Conservation (phyloP, 1,284 basidiomycete genomes). For the Sporisorium exsertum region DNA sequence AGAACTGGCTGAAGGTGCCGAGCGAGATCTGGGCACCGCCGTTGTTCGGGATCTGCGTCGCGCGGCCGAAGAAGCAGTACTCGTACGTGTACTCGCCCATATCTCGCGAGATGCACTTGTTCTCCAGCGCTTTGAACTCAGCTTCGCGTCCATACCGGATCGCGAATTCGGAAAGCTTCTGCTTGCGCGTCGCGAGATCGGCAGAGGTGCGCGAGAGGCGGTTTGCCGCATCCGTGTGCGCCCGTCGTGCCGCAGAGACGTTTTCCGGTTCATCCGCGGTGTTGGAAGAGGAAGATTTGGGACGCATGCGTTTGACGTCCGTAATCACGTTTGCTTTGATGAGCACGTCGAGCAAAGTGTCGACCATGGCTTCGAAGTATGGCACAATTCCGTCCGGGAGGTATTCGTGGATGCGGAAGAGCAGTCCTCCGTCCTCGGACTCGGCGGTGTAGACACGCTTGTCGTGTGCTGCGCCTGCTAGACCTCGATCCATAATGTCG, state of each 20-base stretch:
- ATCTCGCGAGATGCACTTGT: slow-evolving; percentile 81
- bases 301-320: slow-evolving; percentile 49
- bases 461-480: slow-evolving; percentile 20
- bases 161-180: slow-evolving; percentile 73
- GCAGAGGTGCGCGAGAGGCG: slow-evolving; percentile 72
- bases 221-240: slow-evolving; percentile 70
- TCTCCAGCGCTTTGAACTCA: slow-evolving; percentile 95
- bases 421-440: slow-evolving; percentile 32
- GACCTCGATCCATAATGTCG: slow-evolving; percentile 69
- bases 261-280: slow-evolving; percentile 49
- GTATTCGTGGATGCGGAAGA: slow-evolving; percentile 85
- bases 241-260: slow-evolving; percentile 73
- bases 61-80: slow-evolving; percentile 90
- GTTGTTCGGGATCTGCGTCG: slow-evolving; percentile 87
- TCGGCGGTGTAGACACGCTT: slow-evolving; percentile 17
- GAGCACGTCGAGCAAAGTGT: slow-evolving; percentile 77
- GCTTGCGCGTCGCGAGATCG: slow-evolving; percentile 72
- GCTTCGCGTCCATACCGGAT: slow-evolving; percentile 82
- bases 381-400: slow-evolving; percentile 85
- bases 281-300: slow-evolving; percentile 13
- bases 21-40: slow-evolving; percentile 83
- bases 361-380: slow-evolving; percentile 79
- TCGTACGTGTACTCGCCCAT: slow-evolving; percentile 97
- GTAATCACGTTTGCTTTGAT: slow-evolving; percentile 76
- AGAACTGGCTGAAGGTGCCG: slow-evolving; percentile 73